Conservation (phyloP, 1,139 yeast genomes). For the Protomyces macrosporus region DNA sequence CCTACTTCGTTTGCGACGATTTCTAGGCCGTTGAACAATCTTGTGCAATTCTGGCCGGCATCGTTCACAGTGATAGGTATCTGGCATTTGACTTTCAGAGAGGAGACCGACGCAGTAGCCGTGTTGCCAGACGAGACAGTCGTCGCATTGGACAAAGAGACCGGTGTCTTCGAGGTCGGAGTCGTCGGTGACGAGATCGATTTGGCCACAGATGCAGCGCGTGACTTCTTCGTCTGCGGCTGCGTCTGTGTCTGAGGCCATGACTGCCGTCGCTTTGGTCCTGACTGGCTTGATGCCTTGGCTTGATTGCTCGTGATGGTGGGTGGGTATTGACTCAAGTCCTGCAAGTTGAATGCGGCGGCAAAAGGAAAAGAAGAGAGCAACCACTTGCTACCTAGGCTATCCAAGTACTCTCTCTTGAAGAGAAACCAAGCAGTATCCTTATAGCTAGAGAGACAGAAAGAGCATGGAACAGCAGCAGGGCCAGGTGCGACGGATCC, state of each 20-base stretch:
- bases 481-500: slow-evolving; percentile 4
- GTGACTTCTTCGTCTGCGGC: slow-evolving; percentile 40
- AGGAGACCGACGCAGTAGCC: slow-evolving; percentile 56
- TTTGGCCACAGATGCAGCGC: slow-evolving; percentile 55
- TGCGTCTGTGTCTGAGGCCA: not conserved
- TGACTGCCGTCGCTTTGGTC: not conserved
- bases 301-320: too few species aligned
- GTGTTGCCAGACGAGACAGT: slow-evolving; percentile 82
- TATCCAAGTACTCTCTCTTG: too few species aligned
- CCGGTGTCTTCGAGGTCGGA: slow-evolving; percentile 49
- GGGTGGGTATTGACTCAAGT: too few species aligned
- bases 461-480: not conserved
- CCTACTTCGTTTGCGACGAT: not conserved
- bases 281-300: not conserved
- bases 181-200: slow-evolving; percentile 47
- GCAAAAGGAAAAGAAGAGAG: too few species aligned
- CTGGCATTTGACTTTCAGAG: slow-evolving; percentile 44
- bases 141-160: slow-evolving; percentile 71
- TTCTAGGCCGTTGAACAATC: slow-evolving; percentile 28
- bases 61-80: slow-evolving; percentile 47
- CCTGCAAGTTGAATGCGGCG: too few species aligned
- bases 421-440: not conserved
- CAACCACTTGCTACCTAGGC: too few species aligned
- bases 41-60: slow-evolving; percentile 47
- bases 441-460: not conserved